Evolutionary conservation across 2,329 filamentous ascomycete genomes (phyloP).

Genomic region (Cadophora malorum): DNA sequence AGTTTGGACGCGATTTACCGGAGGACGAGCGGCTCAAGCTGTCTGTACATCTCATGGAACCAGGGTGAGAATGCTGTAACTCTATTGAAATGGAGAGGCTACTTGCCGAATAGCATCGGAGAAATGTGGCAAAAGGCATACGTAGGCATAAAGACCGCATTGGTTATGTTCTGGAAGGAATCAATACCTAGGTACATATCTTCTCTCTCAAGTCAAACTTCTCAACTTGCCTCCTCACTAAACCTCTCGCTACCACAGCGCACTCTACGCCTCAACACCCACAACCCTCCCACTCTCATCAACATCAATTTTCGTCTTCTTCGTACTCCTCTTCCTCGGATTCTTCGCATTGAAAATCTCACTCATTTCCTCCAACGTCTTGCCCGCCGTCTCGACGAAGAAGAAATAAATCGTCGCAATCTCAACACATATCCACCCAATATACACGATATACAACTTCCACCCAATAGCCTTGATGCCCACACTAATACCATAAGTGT

Average conservation of each 20-base stretch:
- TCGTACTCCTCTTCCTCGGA: slow-evolving; percentile 39
- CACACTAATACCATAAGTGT: slow-evolving; percentile 49
- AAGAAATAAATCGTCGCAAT: slow-evolving; percentile 44
- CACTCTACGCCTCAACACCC: slow-evolving; percentile 26
- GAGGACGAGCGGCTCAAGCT: too few species aligned
- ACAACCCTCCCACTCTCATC: slow-evolving; percentile 38
- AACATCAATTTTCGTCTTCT: slow-evolving; percentile 38
- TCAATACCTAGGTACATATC: too few species aligned
- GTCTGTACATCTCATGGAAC: too few species aligned
- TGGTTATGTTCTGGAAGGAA: too few species aligned
- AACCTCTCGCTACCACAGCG: not conserved
- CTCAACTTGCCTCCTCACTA: too few species aligned
- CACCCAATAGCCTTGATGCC: slow-evolving; percentile 47
- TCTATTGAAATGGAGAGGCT: too few species aligned
- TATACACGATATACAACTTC: slow-evolving; percentile 43
- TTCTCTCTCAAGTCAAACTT: too few species aligned
- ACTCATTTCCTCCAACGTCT: slow-evolving; percentile 39
- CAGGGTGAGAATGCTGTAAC: too few species aligned
- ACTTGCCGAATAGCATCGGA: too few species aligned
- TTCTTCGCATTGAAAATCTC: slow-evolving; percentile 41
- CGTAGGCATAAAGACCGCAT: too few species aligned
- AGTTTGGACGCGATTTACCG: too few species aligned
- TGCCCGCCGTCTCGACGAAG: slow-evolving; percentile 40
- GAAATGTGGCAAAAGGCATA: too few species aligned
- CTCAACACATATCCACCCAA: slow-evolving; percentile 38